Evolutionary conservation across 1,139 yeast species (phyloP).

Genomic region (Meyerozyma carpophila): DNA sequence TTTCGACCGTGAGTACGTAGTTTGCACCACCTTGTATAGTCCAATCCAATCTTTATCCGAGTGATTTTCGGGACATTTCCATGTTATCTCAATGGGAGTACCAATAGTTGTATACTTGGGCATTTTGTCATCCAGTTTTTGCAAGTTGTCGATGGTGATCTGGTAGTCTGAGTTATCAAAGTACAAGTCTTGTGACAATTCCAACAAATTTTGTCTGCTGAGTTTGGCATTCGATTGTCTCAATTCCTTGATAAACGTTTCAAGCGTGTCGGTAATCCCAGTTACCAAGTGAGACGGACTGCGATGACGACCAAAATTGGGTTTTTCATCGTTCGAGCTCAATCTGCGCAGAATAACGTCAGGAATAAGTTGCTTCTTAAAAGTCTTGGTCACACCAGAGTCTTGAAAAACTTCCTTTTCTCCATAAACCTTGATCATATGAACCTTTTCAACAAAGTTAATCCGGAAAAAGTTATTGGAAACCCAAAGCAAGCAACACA

Average conservation of each 20-base stretch:
- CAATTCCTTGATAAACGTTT: conserved; percentile 36
- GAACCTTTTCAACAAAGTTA: conserved; percentile 72
- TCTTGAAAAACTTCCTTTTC: conserved; percentile 53
- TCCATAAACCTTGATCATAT: conserved; percentile 77
- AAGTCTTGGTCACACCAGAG: conserved; percentile 65
- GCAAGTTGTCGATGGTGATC: conserved; percentile 20
- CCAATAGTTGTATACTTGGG: conserved; percentile 37
- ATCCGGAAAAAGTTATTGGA: conserved; percentile 61
- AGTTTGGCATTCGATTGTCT: conserved; percentile 26
- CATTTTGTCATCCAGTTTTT: conserved; percentile 10
- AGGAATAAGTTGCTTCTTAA: conserved; percentile 47
- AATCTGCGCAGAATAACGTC: conserved; percentile 33
- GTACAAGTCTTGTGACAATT: conserved; percentile 35
- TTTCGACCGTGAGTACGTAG: conserved; percentile 52
- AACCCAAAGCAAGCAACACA: conserved; percentile 65
- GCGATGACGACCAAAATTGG: conserved; percentile 11
- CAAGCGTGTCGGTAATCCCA: conserved; percentile 34
- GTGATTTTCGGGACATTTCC: conserved; percentile 50
- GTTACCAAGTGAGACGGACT: conserved; percentile 19
- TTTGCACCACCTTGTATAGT: conserved; percentile 59
- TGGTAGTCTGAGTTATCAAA: conserved; percentile 36
- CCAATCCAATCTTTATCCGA: conserved; percentile 71
- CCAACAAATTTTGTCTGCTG: conserved; percentile 34
- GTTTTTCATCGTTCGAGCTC: conserved; percentile 15
- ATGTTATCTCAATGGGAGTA: conserved; percentile 48